These are phyloP conservation scores for Knufia petricola DNA, from an alignment of 2,329 filamentous ascomycete species.

Conservation along the genomic window DNA sequence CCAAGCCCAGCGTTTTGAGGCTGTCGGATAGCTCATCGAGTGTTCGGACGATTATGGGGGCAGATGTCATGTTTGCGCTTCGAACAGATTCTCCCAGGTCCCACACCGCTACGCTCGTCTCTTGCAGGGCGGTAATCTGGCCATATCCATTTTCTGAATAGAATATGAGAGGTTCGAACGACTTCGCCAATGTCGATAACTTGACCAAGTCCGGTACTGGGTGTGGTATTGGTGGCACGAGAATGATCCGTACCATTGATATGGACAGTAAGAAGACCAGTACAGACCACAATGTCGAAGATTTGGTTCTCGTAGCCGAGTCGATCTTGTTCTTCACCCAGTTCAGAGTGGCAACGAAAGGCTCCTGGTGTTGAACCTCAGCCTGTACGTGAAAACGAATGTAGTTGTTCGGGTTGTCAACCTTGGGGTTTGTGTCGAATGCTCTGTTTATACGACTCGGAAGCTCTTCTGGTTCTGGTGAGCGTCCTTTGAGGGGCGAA, in stretches of 20 bases:
- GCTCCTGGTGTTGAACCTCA: conserved; percentile 80
- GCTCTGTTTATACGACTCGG: conserved; percentile 22
- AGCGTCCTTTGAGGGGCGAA: conserved; percentile 48
- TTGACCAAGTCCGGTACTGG: conserved; percentile 81
- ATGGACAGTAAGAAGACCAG: conserved; percentile 56
- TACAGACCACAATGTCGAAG: conserved; percentile 54
- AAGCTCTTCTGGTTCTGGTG: conserved; percentile 43
- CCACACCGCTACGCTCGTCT: conserved; percentile 88
- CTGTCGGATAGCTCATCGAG: conserved; percentile 79
- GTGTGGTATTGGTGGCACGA: conserved; percentile 56
- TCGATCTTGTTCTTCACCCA: conserved; percentile 53
- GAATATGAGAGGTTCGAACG: conserved; percentile 89
- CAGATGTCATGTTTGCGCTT: conserved; percentile 82
- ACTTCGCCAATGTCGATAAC: conserved; percentile 77
- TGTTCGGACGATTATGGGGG: conserved; percentile 72
- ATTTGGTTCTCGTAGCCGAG: conserved; percentile 58
- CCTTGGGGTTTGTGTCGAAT: conserved; percentile 16
- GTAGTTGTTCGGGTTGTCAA: conserved; percentile 44
- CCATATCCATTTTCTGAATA: conserved; percentile 83
- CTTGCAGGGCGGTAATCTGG: conserved; percentile 79
- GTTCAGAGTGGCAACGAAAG: conserved; percentile 63
- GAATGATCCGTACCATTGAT: conserved; percentile 54
- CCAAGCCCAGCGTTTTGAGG: conserved; percentile 71
- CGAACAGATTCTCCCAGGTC: conserved; percentile 86
- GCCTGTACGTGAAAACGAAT: conserved; percentile 80